A percentile compares a stretch with the other conserved stretches of the same genome.
Evolutionary conservation across 2,329 filamentous ascomycete species (phyloP).

Genomic region (Fusarium domesticum): DNA sequence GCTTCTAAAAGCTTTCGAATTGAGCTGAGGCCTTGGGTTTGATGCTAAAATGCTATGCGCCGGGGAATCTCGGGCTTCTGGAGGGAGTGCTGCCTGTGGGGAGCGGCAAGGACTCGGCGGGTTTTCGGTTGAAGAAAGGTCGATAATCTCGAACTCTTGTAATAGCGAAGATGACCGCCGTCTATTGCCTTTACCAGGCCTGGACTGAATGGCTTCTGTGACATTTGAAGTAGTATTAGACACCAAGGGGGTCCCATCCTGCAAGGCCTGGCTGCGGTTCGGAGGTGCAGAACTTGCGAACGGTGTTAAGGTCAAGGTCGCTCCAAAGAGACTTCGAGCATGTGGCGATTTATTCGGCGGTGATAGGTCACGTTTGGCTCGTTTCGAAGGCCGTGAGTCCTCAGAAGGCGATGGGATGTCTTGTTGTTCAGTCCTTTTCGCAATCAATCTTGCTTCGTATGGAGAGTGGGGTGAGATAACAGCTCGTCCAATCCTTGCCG

Average conservation of each 20-base stretch:
- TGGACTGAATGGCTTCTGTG: neutral
- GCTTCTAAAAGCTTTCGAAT: too few relatives aligned
- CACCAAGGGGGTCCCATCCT: constrained; percentile 20
- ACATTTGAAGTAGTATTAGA: neutral
- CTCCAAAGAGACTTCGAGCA: constrained; percentile 37
- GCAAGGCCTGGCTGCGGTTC: constrained; percentile 16
- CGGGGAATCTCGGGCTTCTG: neutral
- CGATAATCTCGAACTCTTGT: neutral
- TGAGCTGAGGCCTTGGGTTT: too few relatives aligned
- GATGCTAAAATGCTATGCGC: neutral
- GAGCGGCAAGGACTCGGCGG: neutral
- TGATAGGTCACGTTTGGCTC: constrained; percentile 28
- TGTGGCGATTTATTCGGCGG: constrained; percentile 35
- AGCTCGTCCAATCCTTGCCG: constrained; percentile 33
- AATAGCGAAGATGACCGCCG: too few relatives aligned
- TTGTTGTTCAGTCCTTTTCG: constrained; percentile 13
- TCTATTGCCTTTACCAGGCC: too few relatives aligned
- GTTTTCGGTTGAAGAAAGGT: neutral
- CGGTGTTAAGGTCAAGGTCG: constrained; percentile 32
- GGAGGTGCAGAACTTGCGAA: constrained; percentile 14
- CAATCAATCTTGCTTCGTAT: constrained; percentile 32
- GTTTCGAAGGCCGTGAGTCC: constrained; percentile 27
- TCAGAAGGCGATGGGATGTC: constrained; percentile 11
- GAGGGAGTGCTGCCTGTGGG: neutral
- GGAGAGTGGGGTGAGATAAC: constrained; percentile 34